Percentiles rank a stretch among this genome's conserved stretches.
Conservation (phyloP, 2,329 filamentous ascomycete genomes). For the Diaporthe nobilis region DNA sequence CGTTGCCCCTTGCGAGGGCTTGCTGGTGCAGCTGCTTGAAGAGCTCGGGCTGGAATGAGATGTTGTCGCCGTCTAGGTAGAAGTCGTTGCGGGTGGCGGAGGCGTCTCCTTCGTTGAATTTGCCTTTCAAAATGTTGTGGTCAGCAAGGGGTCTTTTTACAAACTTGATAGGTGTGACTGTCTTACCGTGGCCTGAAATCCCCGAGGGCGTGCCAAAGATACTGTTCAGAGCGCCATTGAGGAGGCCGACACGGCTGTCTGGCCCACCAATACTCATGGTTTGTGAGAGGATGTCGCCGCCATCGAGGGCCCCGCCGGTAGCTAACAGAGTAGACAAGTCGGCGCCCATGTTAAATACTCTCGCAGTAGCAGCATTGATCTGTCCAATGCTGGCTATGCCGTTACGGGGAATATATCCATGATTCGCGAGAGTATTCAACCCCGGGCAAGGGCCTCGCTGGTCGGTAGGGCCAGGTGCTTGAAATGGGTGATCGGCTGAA, state of each 20-base stretch:
- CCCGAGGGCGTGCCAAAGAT: conserved; percentile 42
- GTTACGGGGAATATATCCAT: conserved; percentile 52
- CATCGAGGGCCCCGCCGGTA: conserved; percentile 34
- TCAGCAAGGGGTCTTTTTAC: not conserved
- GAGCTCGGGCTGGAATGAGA: conserved; percentile 44
- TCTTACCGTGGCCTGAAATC: conserved; percentile 40
- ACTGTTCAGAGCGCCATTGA: conserved; percentile 37
- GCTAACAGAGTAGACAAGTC: conserved; percentile 39
- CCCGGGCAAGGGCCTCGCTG: conserved; percentile 51
- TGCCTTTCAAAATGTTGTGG: not conserved
- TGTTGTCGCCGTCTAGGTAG: conserved; percentile 42
- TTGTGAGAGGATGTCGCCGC: conserved; percentile 41
- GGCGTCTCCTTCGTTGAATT: conserved; percentile 43
- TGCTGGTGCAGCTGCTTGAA: conserved; percentile 44
- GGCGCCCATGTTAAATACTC: conserved; percentile 41
- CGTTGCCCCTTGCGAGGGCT: conserved; percentile 40
- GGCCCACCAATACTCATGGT: conserved; percentile 42
- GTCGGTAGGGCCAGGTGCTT: conserved; percentile 4
- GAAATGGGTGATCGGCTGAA: conserved; percentile 8
- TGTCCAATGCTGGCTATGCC: conserved; percentile 41
- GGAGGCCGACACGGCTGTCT: conserved; percentile 40
- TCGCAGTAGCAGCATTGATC: conserved; percentile 39
- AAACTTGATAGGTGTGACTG: not conserved
- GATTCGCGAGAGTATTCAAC: conserved; percentile 55
- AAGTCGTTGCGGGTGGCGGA: conserved; percentile 44